Base-by-base conservation (phyloP, 1,284 basidiomycete genomes). In the Cutaneotrichosporon sp. region DNA sequence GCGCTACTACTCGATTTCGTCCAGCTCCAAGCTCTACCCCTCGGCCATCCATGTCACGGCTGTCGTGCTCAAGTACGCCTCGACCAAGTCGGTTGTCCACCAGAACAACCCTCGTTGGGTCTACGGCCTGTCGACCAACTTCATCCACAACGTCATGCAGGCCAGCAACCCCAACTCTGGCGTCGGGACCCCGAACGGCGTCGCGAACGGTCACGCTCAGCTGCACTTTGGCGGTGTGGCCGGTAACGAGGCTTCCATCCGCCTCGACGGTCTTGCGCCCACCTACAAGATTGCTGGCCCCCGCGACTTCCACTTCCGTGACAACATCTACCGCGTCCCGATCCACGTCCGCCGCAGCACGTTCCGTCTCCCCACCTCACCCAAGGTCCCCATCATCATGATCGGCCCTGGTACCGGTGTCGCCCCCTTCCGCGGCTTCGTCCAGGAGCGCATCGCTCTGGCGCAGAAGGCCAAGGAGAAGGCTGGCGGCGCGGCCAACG, bases 321-420 rank as follows among this genome's bases (percentile, higher is more conserved):
- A 83, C 5, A 79, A 77, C 22, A 72, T 83, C 37, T 90, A 85
- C 79, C 90, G 90, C 75, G 83, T 88, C 7, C 96, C 94, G 11
- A 82, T 98, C 55, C 94, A 98, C 72, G 88, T 97, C 52, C 83
- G 96, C 55, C 83, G 96, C 49, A 94, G 90, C 22, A 97, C 92
- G 11, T 98, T 98, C 84, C 82, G 94, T 51, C 78, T 98, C 54
- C 94, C 94, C 5, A 97, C 94, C 14, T 91, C 90, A 71, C 94
- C 94, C 49, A 97, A 96, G 81, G 93, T 90, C 56, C 94, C 94
- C 3, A 87, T 98, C 53, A 92, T 98, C 75, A 97, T 98, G 94
- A 84, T 98, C 70, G 94, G 94, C 49, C 94, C 94, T 54, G 94
- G 94, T 52, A 97, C 93, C 57, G 91, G 92, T 79, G 91, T 98